Conservation (phyloP, 2,329 filamentous ascomycete species). For the Aspergillus quadrilineatus region DNA sequence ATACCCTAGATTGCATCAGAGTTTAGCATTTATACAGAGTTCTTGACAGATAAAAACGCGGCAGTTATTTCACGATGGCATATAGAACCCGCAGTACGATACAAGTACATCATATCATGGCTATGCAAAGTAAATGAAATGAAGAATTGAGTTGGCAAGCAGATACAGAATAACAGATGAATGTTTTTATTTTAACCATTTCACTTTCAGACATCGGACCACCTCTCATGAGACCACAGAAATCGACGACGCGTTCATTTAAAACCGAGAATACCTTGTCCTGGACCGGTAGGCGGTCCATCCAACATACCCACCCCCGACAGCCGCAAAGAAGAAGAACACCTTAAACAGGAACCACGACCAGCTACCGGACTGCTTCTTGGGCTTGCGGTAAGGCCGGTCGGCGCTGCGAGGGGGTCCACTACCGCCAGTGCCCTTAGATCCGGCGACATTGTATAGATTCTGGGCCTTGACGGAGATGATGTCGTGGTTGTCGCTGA, state of each 20-base stretch:
- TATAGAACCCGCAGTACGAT: slow-evolving; percentile 13
- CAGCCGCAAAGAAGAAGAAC: slow-evolving; percentile 67
- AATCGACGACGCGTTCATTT: slow-evolving; percentile 5
- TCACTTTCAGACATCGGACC: not conserved
- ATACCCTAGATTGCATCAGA: slow-evolving; percentile 7
- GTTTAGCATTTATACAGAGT: slow-evolving; percentile 1
- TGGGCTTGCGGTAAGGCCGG: slow-evolving; percentile 20
- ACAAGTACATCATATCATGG: slow-evolving; percentile 18
- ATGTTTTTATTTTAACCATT: slow-evolving; percentile 13
- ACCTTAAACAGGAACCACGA: slow-evolving; percentile 78
- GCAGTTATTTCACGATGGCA: slow-evolving; percentile 13
- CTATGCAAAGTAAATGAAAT: slow-evolving; percentile 16
- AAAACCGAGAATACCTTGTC: slow-evolving; percentile 49
- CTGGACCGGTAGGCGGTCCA: slow-evolving; percentile 76
- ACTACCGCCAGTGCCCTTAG: slow-evolving; percentile 17
- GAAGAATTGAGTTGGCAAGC: not conserved
- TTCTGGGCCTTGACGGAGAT: slow-evolving; percentile 83
- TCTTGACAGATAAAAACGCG: not conserved
- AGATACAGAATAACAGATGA: slow-evolving; percentile 14
- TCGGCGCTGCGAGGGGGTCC: slow-evolving; percentile 20
- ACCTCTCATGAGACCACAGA: not conserved
- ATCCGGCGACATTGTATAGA: slow-evolving; percentile 62
- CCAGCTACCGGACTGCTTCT: slow-evolving; percentile 53
- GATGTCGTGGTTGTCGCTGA: slow-evolving; percentile 97
- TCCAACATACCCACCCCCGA: slow-evolving; percentile 77